A percentile compares a stretch with the other conserved stretches of the same genome.
phyloP scores from a whole-genome alignment of 306 rosid species.

The Ceratonia siliqua region DNA sequence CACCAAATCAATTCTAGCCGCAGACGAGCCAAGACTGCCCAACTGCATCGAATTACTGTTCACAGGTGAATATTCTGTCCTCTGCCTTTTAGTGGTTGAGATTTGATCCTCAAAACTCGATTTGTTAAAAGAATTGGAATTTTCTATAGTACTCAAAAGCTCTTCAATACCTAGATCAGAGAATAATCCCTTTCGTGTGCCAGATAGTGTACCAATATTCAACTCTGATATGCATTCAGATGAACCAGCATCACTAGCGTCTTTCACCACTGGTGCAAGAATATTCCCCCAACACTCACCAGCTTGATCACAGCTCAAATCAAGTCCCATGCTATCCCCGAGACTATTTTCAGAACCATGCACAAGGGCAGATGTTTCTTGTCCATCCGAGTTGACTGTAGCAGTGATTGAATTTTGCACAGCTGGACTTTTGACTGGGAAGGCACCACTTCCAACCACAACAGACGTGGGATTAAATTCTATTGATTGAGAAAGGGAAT shows the following conservation, averaged over 20 bases:
- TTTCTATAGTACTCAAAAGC: conserved; percentile 54
- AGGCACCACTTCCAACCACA: conserved; percentile 38
- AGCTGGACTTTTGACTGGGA: conserved; percentile 30
- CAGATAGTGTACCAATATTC: conserved; percentile 35
- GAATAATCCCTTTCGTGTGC: conserved; percentile 60
- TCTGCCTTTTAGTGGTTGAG: conserved; percentile 43
- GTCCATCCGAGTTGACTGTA: conserved; percentile 35
- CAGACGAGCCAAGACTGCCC: conserved; percentile 34
- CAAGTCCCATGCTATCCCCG: conserved; percentile 43
- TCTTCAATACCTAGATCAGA: conserved; percentile 68
- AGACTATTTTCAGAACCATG: conserved; percentile 38
- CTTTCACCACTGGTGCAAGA: conserved; percentile 41
- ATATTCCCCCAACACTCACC: conserved; percentile 50
- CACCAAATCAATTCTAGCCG: conserved; percentile 34
- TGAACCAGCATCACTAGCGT: conserved; percentile 33
- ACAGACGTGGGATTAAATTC: conserved; percentile 43
- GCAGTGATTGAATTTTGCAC: conserved; percentile 35
- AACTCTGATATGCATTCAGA: conserved; percentile 50
- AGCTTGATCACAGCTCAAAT: conserved; percentile 36
- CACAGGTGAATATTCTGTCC: conserved; percentile 43
- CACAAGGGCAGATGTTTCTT: conserved; percentile 30
- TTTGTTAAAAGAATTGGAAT: conserved; percentile 39
- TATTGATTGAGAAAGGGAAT: conserved; percentile 41
- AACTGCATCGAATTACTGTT: conserved; percentile 40
- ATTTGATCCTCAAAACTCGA: conserved; percentile 48